Evolutionary conservation across 179 eudicot genomes (phyloP).

Genomic region (Amaranthus tricolor): DNA sequence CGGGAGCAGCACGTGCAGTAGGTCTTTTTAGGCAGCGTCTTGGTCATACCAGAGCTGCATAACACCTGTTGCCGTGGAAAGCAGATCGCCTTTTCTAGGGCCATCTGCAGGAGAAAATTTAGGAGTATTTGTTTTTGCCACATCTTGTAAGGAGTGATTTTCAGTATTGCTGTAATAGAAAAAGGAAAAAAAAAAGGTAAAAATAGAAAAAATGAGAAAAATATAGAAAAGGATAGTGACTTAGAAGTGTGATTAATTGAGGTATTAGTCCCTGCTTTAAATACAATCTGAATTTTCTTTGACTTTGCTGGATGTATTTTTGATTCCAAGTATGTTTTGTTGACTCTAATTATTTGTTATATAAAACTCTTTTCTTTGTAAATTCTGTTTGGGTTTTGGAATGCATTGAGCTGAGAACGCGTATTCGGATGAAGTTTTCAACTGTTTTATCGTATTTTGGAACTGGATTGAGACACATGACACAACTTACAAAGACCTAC

Average conservation of each 20-base stretch:
- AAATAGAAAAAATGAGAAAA: not conserved
- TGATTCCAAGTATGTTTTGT: too few relatives aligned
- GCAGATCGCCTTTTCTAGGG: not conserved
- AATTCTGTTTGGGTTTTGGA: too few relatives aligned
- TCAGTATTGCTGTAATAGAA: not conserved
- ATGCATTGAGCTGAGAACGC: too few relatives aligned
- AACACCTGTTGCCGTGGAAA: conserved; percentile 1
- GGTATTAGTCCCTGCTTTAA: conserved; percentile 14
- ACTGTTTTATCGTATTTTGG: too few relatives aligned
- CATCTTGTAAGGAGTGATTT: not conserved
- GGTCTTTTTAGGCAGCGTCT: not conserved
- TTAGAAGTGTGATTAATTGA: conserved; percentile 22
- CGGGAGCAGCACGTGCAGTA: conserved; percentile 6
- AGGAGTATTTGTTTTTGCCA: not conserved
- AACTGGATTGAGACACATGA: too few relatives aligned
- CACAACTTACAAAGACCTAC: too few relatives aligned
- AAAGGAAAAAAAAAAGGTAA: not conserved
- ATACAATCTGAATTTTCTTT: too few relatives aligned
- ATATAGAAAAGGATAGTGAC: not conserved
- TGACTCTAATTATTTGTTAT: too few relatives aligned
- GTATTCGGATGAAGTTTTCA: too few relatives aligned
- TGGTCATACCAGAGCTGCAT: conserved; percentile 15
- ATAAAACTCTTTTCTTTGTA: too few relatives aligned
- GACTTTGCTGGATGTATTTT: too few relatives aligned
- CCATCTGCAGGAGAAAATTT: not conserved